Base-by-base conservation (phyloP, 169 alveolate genomes). In the Plasmodium ovale region DNA sequence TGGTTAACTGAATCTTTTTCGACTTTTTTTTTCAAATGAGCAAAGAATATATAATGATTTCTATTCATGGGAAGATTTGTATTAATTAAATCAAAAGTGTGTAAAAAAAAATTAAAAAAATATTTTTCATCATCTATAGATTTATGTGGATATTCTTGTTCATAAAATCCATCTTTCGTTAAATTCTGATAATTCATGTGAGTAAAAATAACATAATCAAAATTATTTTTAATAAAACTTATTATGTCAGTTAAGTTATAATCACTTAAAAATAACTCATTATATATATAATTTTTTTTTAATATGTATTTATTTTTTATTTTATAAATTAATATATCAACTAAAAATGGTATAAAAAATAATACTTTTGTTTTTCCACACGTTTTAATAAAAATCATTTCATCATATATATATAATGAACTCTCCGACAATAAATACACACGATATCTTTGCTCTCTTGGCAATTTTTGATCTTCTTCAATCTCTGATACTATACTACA, bases 81-180 rank as follows among this genome's bases (percentile, higher is more conserved):
- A 44, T 33, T 82, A 35, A 37, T 19, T 31, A 82, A 64, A 39
- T 82, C 53, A n/a, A 82, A 10, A n/a, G 10, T 51, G 42, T 65
- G 62, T 42, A 82, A 67, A 39, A 82, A 82, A 58, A 82, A 82
- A 3, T 33, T 44, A 44, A 82, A 82, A 31, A 82, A 82, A 2
- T 16, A 25, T 25, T 82, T 64, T 39, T 82, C 90, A 65, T 82
- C 90, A 7, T 64, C 90, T 51, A 82, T 4, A 0, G 90, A 49
- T 37, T 82, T 82, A 29, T 82, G 90, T 1, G 90, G 90, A 44
- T 82, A 82, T 56, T 82, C 90, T 31, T 82, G 90, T 29, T 65
- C 84, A 69, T 64, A 64, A 44, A 31, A 33, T 2, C 90, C 84
- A 82, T 82, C 84, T 27, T 65, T 53, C 25, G 84, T 23, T 29